phyloP scores from a whole-genome alignment of 768 basidiomycete genomes.

The Amanita rimosa region DNA sequence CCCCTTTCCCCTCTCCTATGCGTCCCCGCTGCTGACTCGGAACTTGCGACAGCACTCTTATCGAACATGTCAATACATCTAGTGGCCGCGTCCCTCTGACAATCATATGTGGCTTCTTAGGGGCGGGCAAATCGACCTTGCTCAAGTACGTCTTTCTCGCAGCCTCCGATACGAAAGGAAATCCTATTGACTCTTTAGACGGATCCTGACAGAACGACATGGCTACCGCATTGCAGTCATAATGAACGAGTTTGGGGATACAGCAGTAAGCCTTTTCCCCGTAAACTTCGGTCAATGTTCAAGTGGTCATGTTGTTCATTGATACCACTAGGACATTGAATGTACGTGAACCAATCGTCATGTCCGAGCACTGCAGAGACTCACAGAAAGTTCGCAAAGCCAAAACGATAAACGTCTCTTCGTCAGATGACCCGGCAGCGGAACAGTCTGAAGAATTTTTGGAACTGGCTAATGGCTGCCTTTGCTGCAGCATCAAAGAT shows the following conservation, averaged over 20 bases:
- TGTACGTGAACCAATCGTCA: constrained; percentile 30
- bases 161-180: not conserved
- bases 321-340: constrained; percentile 93
- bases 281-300: not conserved
- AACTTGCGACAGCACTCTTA: constrained; percentile 13
- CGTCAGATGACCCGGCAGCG: constrained; percentile 47
- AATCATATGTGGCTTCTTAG: constrained; percentile 91
- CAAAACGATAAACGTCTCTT: constrained; percentile 76
- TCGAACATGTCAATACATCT: constrained; percentile 12
- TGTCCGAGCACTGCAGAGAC: not conserved
- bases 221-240: constrained; percentile 96
- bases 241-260: constrained; percentile 98
- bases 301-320: constrained; percentile 6
- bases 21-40: not conserved
- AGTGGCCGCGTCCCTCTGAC: constrained; percentile 63
- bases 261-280: constrained; percentile 49
- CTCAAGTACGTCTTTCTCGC: constrained; percentile 44
- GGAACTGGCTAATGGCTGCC: constrained; percentile 89
- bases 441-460: constrained; percentile 76
- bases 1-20: not conserved
- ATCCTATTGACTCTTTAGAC: constrained; percentile 25
- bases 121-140: constrained; percentile 90
- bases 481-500: constrained; percentile 99
- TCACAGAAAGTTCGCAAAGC: constrained; percentile 30
- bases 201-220: constrained; percentile 88